Evolutionary conservation across 2,329 filamentous ascomycete genomes (phyloP).

Genomic region (Calycina herbarum): DNA sequence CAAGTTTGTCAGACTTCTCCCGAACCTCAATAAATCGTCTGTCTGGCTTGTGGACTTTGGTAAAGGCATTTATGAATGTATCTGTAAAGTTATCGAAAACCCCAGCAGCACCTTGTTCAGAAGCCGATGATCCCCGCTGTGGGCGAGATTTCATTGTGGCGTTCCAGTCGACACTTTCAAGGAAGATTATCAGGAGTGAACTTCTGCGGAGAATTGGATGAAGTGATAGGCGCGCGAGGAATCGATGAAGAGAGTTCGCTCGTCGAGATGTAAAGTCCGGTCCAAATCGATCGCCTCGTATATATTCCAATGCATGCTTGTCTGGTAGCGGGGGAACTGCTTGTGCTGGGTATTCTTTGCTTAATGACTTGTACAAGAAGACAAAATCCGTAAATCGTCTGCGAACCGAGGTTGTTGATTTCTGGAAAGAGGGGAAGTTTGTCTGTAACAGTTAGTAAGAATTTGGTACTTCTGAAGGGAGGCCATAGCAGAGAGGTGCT

Average conservation of each 20-base stretch:
- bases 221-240: slow-evolving; percentile 80
- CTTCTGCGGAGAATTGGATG: slow-evolving; percentile 87
- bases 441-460: slow-evolving; percentile 56
- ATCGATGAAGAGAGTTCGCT: slow-evolving; percentile 87
- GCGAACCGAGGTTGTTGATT: slow-evolving; percentile 73
- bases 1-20: slow-evolving; percentile 89
- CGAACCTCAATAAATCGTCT: slow-evolving; percentile 91
- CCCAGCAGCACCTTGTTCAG: slow-evolving; percentile 54
- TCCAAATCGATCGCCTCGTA: slow-evolving; percentile 92
- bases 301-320: slow-evolving; percentile 99
- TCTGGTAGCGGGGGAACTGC: slow-evolving; percentile 94
- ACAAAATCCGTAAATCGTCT: slow-evolving; percentile 97
- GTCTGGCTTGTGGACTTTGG: slow-evolving; percentile 93
- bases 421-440: slow-evolving; percentile 91
- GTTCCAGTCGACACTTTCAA: slow-evolving; percentile 96
- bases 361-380: slow-evolving; percentile 90
- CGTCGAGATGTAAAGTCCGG: slow-evolving; percentile 87
- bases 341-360: slow-evolving; percentile 83
- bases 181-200: slow-evolving; percentile 79
- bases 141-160: slow-evolving; percentile 84
- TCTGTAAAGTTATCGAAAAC: slow-evolving; percentile 96
- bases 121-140: slow-evolving; percentile 59
- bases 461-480: neutral
- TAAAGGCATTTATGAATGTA: slow-evolving; percentile 95
- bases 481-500: neutral